Conservation (phyloP, 2,329 filamentous ascomycete species). For the Raffaelea ambrosiae region DNA sequence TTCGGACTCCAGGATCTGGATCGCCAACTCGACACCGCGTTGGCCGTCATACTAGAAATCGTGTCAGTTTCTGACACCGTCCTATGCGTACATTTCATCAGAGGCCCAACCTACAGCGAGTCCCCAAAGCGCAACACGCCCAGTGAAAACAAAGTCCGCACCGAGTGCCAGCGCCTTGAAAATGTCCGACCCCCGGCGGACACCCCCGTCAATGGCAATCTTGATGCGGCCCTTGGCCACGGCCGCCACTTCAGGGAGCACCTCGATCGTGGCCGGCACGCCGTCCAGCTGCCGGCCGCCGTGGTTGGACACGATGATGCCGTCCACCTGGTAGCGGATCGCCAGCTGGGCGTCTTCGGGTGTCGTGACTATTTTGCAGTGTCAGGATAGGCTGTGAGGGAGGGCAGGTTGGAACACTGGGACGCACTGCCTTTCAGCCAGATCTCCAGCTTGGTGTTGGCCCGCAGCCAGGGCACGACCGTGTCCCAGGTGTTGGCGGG, state of each 20-base stretch:
- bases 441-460: conserved; percentile 36
- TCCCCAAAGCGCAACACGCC: conserved; percentile 39
- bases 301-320: conserved; percentile 23
- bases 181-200: conserved; percentile 45
- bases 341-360: neutral
- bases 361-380: no score
- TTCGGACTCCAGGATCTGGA: neutral
- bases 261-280: conserved; percentile 36
- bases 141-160: conserved; percentile 38
- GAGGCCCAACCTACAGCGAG: conserved; percentile 15
- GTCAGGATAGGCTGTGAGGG: no score
- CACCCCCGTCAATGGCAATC: conserved; percentile 44
- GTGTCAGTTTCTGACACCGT: neutral
- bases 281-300: conserved; percentile 38
- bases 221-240: conserved; percentile 24
- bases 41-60: neutral
- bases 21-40: neutral
- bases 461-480: conserved; percentile 38
- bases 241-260: conserved; percentile 12
- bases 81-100: no score
- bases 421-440: conserved; percentile 38
- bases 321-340: neutral
- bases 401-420: no score
- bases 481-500: conserved; percentile 36
- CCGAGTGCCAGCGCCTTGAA: conserved; percentile 46